Evolutionary conservation across 2,329 filamentous ascomycete genomes (phyloP).

Genomic region (Neocatenulostroma microsporum): DNA sequence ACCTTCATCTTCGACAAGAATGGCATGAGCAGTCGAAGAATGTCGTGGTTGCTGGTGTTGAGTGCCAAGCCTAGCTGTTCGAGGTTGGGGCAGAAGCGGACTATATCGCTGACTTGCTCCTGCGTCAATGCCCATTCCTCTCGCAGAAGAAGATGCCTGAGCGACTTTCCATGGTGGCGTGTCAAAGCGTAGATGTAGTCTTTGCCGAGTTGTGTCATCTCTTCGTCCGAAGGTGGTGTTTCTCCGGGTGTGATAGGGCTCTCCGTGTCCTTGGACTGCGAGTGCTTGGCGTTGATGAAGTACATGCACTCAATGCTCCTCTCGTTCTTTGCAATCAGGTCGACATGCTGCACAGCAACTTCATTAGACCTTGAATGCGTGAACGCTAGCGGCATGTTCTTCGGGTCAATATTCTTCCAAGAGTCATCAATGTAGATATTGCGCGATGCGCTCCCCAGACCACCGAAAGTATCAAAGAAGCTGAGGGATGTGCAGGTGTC

Average conservation of each 20-base stretch:
- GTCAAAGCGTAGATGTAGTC: conserved; percentile 47
- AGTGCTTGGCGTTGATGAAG: conserved; percentile 30
- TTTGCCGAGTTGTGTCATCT: conserved; percentile 28
- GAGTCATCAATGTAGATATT: conserved; percentile 49
- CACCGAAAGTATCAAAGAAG: conserved; percentile 46
- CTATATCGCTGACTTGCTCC: conserved; percentile 43
- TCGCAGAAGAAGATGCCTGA: conserved; percentile 51
- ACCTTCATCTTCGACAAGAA: conserved; percentile 35
- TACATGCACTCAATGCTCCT: conserved; percentile 35
- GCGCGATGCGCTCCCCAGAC: conserved; percentile 32
- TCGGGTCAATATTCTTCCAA: conserved; percentile 41
- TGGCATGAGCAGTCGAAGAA: conserved; percentile 25
- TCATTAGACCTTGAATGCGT: too few relatives aligned
- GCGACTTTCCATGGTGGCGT: conserved; percentile 42
- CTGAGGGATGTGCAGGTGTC: conserved; percentile 42
- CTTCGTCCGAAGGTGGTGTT: conserved; percentile 21
- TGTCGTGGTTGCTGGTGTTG: conserved; percentile 48
- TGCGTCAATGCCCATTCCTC: conserved; percentile 48
- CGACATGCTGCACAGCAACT: conserved; percentile 22
- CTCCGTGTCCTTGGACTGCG: conserved; percentile 12
- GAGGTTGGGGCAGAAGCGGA: conserved; percentile 49
- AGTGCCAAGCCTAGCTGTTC: conserved; percentile 52
- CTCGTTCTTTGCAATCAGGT: conserved; percentile 28
- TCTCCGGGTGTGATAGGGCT: conserved; percentile 14
- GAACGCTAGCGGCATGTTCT: too few relatives aligned